phyloP scores from a whole-genome alignment of 78 protist genomes.

The Guillardia theta region DNA sequence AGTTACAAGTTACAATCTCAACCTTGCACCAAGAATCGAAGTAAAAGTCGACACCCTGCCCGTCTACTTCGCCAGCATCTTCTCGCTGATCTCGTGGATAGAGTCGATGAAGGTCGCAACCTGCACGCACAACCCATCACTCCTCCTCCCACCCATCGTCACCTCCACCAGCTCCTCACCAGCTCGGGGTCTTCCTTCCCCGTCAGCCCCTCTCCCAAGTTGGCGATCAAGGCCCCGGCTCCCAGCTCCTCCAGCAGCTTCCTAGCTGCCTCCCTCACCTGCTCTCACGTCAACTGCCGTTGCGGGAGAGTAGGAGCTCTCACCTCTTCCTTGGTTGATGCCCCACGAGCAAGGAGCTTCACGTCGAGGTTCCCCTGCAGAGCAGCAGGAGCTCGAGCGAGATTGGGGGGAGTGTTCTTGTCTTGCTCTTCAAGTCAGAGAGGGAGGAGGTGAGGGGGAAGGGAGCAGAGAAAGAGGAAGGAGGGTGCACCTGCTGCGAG shows the following conservation, averaged over 20 bases:
- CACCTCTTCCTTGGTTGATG: not conserved
- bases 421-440: too few species aligned
- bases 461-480: not conserved
- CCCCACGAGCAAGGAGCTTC: not conserved
- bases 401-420: not conserved
- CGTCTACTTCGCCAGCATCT: too few species aligned
- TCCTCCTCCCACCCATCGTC: too few species aligned
- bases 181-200: slow-evolving; percentile 54
- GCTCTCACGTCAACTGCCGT: not conserved
- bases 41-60: too few species aligned
- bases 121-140: too few species aligned
- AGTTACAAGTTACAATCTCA: too few species aligned
- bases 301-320: not conserved
- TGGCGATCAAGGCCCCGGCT: slow-evolving; percentile 1
- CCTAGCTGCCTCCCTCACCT: not conserved
- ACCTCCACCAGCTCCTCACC: too few species aligned
- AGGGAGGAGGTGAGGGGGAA: too few species aligned
- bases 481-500: not conserved
- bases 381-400: not conserved
- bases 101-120: too few species aligned
- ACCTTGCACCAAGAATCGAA: too few species aligned
- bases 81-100: too few species aligned
- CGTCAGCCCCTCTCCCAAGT: slow-evolving; percentile 45
- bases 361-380: slow-evolving; percentile 28
- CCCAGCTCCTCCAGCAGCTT: not conserved